Percentiles rank a stretch among this genome's conserved stretches.
Evolutionary conservation across 1,139 yeast genomes (phyloP).

Genomic region (Magnusiomyces starmeri): DNA sequence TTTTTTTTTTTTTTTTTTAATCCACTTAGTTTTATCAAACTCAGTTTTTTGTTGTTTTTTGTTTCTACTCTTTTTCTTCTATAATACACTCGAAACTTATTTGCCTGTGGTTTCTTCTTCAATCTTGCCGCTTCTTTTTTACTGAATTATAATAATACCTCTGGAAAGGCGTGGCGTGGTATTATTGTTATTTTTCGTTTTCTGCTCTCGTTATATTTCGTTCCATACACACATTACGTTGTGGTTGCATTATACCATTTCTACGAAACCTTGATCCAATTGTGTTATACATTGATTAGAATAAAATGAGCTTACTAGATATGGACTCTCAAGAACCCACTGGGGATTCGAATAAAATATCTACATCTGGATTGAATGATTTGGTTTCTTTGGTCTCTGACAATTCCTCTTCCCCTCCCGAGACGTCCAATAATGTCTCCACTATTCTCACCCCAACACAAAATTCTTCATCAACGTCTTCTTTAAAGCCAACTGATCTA

Average conservation of each 20-base stretch:
- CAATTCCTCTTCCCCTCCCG: neutral
- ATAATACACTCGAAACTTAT: no score
- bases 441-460: neutral
- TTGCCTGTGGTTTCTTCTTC: no score
- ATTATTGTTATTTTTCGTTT: neutral
- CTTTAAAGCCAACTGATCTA: neutral
- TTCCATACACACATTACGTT: neutral
- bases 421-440: neutral
- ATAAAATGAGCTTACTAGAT: neutral
- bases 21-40: neutral
- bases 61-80: no score
- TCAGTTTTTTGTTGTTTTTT: neutral
- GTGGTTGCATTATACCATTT: no score
- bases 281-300: neutral
- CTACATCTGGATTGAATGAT: no score
- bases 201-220: neutral
- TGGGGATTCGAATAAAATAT: neutral
- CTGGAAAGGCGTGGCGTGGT: no score
- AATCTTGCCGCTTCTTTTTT: no score
- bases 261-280: no score
- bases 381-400: neutral
- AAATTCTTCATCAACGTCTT: neutral
- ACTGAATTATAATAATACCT: no score
- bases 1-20: neutral
- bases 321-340: neutral